Percentiles rank a stretch among this genome's conserved stretches.
These are phyloP conservation scores for Russula brevipes DNA, from an alignment of 768 basidiomycete species.

Conservation along the genomic window DNA sequence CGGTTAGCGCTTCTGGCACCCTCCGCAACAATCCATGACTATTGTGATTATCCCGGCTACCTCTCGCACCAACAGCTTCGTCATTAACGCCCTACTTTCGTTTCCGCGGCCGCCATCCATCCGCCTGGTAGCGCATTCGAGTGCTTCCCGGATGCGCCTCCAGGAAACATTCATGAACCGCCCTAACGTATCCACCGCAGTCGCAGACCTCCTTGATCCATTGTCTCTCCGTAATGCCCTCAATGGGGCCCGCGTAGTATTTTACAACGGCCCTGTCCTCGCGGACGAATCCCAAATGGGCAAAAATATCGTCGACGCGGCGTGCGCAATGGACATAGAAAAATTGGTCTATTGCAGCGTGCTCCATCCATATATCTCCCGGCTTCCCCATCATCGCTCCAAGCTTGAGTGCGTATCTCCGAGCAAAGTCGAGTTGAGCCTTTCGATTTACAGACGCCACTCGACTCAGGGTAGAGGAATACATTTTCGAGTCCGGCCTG, in stretches of 20 bases:
- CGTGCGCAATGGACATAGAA: constrained; percentile 22
- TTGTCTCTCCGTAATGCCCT: constrained; percentile 13
- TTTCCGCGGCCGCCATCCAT: constrained; percentile 21
- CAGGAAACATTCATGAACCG: constrained; percentile 1
- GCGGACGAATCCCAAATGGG: constrained; percentile 20
- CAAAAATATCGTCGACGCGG: constrained; percentile 24
- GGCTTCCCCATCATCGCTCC: constrained; percentile 21
- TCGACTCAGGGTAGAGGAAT: constrained; percentile 32
- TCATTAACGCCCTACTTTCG: constrained; percentile 19
- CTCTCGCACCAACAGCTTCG: constrained; percentile 22
- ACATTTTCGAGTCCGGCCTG: constrained; percentile 35
- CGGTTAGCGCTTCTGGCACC: neutral
- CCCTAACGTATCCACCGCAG: constrained; percentile 14
- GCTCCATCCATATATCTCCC: constrained; percentile 23
- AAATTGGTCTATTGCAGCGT: constrained; percentile 23
- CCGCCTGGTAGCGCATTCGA: constrained; percentile 18
- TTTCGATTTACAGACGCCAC: neutral
- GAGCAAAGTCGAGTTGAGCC: neutral
- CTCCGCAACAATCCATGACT: constrained; percentile 15
- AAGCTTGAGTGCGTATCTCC: constrained; percentile 21
- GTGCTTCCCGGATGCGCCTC: constrained; percentile 5
- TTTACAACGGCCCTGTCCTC: constrained; percentile 22
- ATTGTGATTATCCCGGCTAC: constrained; percentile 23
- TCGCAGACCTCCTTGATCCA: constrained; percentile 21
- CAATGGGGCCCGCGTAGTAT: constrained; percentile 8